phyloP scores from a whole-genome alignment of 2,329 filamentous ascomycete species.

The Alternaria burnsii region DNA sequence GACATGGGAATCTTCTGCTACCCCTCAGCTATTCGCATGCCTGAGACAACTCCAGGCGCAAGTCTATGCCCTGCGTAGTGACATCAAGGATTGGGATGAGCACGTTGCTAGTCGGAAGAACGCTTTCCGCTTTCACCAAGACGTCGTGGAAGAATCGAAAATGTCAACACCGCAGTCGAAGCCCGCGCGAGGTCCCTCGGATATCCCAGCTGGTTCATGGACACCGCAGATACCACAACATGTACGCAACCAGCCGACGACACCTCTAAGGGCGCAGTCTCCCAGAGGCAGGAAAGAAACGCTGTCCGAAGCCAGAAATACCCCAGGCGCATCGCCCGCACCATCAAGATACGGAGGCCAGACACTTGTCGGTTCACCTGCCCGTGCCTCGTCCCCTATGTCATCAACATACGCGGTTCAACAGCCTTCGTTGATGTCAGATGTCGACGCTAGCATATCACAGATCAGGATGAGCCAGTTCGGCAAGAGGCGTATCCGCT shows the following conservation, averaged over 20 bases:
- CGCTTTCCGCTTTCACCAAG: constrained; percentile 58
- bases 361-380: constrained; percentile 40
- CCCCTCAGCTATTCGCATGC: constrained; percentile 54
- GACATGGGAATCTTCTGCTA: constrained; percentile 46
- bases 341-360: constrained; percentile 34
- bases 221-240: constrained; percentile 50
- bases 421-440: constrained; percentile 45
- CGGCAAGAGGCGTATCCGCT: constrained; percentile 48
- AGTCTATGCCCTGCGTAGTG: constrained; percentile 53
- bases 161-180: constrained; percentile 40
- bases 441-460: constrained; percentile 46
- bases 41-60: constrained; percentile 55
- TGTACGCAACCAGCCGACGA: constrained; percentile 40
- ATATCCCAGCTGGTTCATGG: constrained; percentile 43
- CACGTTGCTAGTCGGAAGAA: constrained; percentile 59
- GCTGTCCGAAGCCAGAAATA: constrained; percentile 27
- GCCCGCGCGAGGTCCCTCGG: constrained; percentile 34
- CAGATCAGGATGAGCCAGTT: constrained; percentile 42
- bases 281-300: constrained; percentile 50
- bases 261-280: constrained; percentile 46
- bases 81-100: constrained; percentile 58
- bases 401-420: constrained; percentile 39
- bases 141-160: constrained; percentile 53
- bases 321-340: constrained; percentile 10
- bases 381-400: constrained; percentile 40